Percentiles rank a stretch among this genome's conserved stretches.
phyloP scores from a whole-genome alignment of 345 rosid species.

The Limnanthes douglasii region DNA sequence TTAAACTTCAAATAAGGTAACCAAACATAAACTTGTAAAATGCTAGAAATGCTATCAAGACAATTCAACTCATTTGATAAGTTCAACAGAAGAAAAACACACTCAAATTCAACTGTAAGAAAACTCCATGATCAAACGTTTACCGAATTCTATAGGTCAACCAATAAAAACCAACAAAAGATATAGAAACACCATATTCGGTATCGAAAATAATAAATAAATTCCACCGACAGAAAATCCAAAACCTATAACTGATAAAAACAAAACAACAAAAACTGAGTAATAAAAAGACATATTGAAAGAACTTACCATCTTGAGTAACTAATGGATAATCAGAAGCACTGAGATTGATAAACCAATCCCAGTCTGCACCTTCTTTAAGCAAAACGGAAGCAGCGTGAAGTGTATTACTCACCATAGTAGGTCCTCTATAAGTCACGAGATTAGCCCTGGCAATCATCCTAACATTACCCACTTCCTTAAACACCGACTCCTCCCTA shows the following conservation, averaged over 20 bases:
- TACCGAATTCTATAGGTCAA: neutral
- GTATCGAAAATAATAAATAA: neutral
- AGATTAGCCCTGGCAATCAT: slow-evolving; percentile 54
- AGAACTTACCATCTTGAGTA: slow-evolving; percentile 81
- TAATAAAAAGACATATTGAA: no score
- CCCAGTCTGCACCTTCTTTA: slow-evolving; percentile 75
- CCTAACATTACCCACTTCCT: slow-evolving; percentile 56
- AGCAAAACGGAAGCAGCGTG: slow-evolving; percentile 73
- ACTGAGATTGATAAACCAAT: slow-evolving; percentile 87
- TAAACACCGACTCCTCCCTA: slow-evolving; percentile 29
- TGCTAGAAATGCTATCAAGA: no score
- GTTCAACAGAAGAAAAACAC: neutral
- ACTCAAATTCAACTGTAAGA: neutral
- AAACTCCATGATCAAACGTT: neutral
- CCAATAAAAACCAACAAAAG: neutral
- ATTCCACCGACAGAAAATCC: neutral
- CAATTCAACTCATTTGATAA: neutral
- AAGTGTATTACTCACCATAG: slow-evolving; percentile 88
- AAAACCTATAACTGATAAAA: neutral
- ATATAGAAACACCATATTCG: neutral
- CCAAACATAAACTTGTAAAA: neutral
- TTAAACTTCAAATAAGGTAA: neutral
- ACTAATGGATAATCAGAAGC: slow-evolving; percentile 88
- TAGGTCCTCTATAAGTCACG: slow-evolving; percentile 83
- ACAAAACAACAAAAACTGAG: neutral